Conservation (phyloP, 2,329 filamentous ascomycete genomes). For the Aspergillus cejpii region DNA sequence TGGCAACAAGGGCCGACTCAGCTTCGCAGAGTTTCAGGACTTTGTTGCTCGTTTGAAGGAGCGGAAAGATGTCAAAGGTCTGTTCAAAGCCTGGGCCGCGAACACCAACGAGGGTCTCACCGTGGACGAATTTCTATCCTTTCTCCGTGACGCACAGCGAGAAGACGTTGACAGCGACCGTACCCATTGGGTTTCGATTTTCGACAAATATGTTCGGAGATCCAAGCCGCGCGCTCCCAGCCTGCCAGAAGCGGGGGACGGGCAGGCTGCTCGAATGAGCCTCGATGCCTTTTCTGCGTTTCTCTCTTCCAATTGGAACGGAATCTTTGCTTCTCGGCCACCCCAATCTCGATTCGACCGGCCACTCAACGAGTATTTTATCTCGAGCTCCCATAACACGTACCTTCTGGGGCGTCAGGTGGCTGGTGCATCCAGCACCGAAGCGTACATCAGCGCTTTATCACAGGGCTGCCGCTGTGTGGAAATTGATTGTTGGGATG, state of each 20-base stretch:
- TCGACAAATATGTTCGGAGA: slow-evolving; percentile 61
- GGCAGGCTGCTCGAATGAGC: slow-evolving; percentile 58
- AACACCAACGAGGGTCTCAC: slow-evolving; percentile 61
- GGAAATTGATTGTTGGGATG: slow-evolving; percentile 98
- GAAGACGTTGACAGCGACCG: slow-evolving; percentile 65
- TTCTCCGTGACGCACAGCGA: slow-evolving; percentile 66
- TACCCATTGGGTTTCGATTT: slow-evolving; percentile 63
- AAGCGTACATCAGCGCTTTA: slow-evolving; percentile 86
- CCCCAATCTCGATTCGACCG: slow-evolving; percentile 62
- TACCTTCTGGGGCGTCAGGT: slow-evolving; percentile 90
- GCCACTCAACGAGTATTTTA: slow-evolving; percentile 93
- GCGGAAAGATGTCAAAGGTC: slow-evolving; percentile 68
- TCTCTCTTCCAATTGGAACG: slow-evolving; percentile 67
- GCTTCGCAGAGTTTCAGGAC: slow-evolving; percentile 72
- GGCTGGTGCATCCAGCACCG: slow-evolving; percentile 80
- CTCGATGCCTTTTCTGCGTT: slow-evolving; percentile 72
- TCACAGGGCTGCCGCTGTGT: slow-evolving; percentile 88
- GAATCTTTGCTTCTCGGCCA: slow-evolving; percentile 57
- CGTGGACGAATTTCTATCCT: slow-evolving; percentile 64
- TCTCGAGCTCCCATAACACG: slow-evolving; percentile 97
- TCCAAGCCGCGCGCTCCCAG: slow-evolving; percentile 46
- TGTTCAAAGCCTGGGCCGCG: slow-evolving; percentile 59
- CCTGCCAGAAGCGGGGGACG: slow-evolving; percentile 39
- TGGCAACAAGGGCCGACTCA: slow-evolving; percentile 59
- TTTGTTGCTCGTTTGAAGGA: slow-evolving; percentile 80